A percentile compares a stretch with the other conserved stretches of the same genome.
These are phyloP conservation scores for Chytriomyces sp. DNA, from an alignment of 192 early-diverging fungal genomes.

Conservation along the genomic window DNA sequence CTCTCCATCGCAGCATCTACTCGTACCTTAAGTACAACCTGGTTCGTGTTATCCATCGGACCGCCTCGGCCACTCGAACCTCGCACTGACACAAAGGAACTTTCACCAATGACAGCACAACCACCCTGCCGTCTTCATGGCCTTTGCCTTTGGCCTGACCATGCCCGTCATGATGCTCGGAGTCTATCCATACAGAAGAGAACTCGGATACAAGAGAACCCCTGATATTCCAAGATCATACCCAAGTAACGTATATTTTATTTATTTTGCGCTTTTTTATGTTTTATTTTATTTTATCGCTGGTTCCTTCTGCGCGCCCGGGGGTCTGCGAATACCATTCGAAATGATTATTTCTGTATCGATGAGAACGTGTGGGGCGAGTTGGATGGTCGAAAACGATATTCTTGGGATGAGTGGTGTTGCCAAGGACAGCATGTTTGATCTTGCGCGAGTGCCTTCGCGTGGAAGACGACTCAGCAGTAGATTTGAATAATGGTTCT, in stretches of 20 bases:
- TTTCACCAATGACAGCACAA: slow-evolving; percentile 32
- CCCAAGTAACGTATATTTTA: slow-evolving; percentile 38
- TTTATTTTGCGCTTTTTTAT: neutral
- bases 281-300: neutral
- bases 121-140: slow-evolving; percentile 52
- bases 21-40: slow-evolving; percentile 23
- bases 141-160: slow-evolving; percentile 39
- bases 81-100: neutral
- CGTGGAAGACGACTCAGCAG: too few species aligned
- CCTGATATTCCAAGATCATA: slow-evolving; percentile 42
- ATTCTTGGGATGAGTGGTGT: too few species aligned
- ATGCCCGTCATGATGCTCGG: slow-evolving; percentile 40
- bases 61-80: neutral
- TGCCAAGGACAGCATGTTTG: too few species aligned
- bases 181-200: slow-evolving; percentile 47
- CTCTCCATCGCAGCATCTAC: slow-evolving; percentile 5
- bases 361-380: neutral
- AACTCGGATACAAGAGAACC: slow-evolving; percentile 46
- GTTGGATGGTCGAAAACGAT: too few species aligned
- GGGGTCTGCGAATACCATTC: slow-evolving; percentile 11
- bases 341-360: neutral
- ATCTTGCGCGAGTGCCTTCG: too few species aligned
- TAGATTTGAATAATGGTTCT: too few species aligned
- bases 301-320: neutral
- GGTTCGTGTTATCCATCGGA: neutral